Percentiles rank a stretch among this genome's conserved stretches.
These are phyloP conservation scores for Emmonsiellopsis sp. DNA, from an alignment of 2,329 filamentous ascomycete genomes.

Conservation along the genomic window DNA sequence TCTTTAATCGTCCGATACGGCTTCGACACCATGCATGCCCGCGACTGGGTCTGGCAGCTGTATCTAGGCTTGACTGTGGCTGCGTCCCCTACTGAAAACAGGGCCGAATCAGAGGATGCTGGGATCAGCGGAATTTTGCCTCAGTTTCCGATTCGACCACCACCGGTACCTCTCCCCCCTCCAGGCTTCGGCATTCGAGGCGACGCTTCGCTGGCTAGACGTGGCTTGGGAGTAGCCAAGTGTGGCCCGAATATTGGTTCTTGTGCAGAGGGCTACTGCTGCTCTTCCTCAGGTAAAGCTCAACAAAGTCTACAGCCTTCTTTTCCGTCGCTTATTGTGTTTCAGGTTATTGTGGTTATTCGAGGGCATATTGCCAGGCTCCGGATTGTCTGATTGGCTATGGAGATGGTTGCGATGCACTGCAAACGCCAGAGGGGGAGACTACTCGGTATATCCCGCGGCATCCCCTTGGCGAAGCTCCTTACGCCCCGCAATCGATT, in stretches of 20 bases:
- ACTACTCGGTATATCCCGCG: slow-evolving; percentile 26
- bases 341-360: slow-evolving; percentile 30
- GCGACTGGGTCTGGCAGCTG: background rate
- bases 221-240: slow-evolving; percentile 7
- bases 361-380: slow-evolving; percentile 27
- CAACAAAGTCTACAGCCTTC: background rate
- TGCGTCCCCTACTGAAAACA: background rate
- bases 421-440: slow-evolving; percentile 24
- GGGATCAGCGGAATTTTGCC: background rate
- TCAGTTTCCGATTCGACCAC: slow-evolving; percentile 5
- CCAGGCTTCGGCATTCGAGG: slow-evolving; percentile 6
- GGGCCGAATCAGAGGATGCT: background rate
- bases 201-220: background rate
- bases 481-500: slow-evolving; percentile 27
- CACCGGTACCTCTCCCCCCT: slow-evolving; percentile 4
- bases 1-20: background rate
- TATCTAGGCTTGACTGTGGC: background rate
- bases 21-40: background rate
- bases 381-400: slow-evolving; percentile 32
- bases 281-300: slow-evolving; percentile 27
- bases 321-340: slow-evolving; percentile 2
- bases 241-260: slow-evolving; percentile 27
- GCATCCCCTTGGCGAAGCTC: slow-evolving; percentile 25
- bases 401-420: slow-evolving; percentile 28
- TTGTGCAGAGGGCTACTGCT: slow-evolving; percentile 28